Evolutionary conservation across 2,329 filamentous ascomycete species (phyloP), one percentile per base, ranked within the genome.

Genomic region (Apiospora arundinis): DNA sequence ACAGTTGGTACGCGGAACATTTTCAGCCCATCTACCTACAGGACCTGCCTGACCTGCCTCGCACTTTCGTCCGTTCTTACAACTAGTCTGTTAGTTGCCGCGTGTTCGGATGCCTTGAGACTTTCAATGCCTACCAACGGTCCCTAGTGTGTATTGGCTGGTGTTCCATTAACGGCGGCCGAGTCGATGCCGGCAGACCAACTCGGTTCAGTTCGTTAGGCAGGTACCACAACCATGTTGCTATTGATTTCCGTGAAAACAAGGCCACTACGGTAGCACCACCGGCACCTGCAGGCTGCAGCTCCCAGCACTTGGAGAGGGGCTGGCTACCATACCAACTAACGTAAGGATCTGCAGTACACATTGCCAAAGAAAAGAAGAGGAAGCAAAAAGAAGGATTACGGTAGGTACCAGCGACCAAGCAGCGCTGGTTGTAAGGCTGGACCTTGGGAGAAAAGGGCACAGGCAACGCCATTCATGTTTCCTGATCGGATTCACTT

Each of bases 91-190:
- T 49, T 28, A 11, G 48, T 28, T 11, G 52, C 28, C 52, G 49
- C 49, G 28, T 63, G 28, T 12, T 40, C 28, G 56, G 46, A 14
- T 46, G 44, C 4, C 14, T 18, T 40, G 56, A 21, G 52, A 60
- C 52, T 37, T 37, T 21, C 16, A 28, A 37, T 21, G 28, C 37
- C 21, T 40, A n/a, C 56, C 37, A 40, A 63, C 32, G 56, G 28
- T 11, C 28, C 18, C 32, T 63, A 23, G 56, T 63, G 56, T 63
- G 32, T 40, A 40, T 40, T n/a, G 18, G 56, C 32, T 63, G 28
- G 11, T 37, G 52, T 63, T 63, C 52, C 52, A 40, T 37, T 21
- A 63, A 63, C 52, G 52, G 52, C n/a, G 52, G 52, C 52, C 28
- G 28, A 63, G 52, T 37, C 37, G 52, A 28, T 16, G 14, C 49